Conservation (phyloP, 805 yeast species). For the Citeromyces matritensis region DNA sequence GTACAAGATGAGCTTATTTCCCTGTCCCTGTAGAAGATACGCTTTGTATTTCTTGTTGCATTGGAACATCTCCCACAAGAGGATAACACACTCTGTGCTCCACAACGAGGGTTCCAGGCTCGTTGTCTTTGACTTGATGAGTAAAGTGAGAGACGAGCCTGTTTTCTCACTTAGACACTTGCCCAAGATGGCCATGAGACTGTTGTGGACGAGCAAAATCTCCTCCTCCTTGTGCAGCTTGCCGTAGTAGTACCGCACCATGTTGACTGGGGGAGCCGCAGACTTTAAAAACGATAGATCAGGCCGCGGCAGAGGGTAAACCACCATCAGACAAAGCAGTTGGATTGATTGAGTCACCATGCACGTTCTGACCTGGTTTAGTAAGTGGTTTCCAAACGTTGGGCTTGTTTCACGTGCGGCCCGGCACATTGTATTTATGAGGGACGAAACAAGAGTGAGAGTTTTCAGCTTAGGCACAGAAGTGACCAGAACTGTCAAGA, state of each 20-base stretch:
- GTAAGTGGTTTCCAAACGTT: conserved; percentile 13
- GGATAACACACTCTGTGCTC: conserved; percentile 41
- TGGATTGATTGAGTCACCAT: conserved; percentile 45
- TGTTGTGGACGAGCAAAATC: conserved; percentile 27
- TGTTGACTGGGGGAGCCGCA: conserved; percentile 22
- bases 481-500: conserved; percentile 37
- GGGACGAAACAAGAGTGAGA: conserved; percentile 46
- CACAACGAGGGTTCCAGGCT: conserved; percentile 18
- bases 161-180: conserved; percentile 19
- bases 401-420: conserved; percentile 34
- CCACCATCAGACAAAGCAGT: conserved; percentile 41
- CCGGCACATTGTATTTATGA: conserved; percentile 48
- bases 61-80: conserved; percentile 67
- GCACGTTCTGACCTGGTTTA: conserved; percentile 25
- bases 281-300: conserved; percentile 19
- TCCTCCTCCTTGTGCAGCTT: conserved; percentile 41
- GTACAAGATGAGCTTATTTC: conserved; percentile 36
- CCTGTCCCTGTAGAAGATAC: conserved; percentile 26
- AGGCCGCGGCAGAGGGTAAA: conserved; percentile 47
- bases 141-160: conserved; percentile 6
- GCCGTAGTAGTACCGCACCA: conserved; percentile 34
- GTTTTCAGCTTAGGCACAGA: conserved; percentile 30
- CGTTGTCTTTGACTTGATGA: conserved; percentile 10
- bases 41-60: conserved; percentile 45
- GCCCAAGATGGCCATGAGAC: conserved; percentile 31